Base-by-base conservation (phyloP, 2,329 filamentous ascomycete genomes). In the Simplicillium aogashimaense region DNA sequence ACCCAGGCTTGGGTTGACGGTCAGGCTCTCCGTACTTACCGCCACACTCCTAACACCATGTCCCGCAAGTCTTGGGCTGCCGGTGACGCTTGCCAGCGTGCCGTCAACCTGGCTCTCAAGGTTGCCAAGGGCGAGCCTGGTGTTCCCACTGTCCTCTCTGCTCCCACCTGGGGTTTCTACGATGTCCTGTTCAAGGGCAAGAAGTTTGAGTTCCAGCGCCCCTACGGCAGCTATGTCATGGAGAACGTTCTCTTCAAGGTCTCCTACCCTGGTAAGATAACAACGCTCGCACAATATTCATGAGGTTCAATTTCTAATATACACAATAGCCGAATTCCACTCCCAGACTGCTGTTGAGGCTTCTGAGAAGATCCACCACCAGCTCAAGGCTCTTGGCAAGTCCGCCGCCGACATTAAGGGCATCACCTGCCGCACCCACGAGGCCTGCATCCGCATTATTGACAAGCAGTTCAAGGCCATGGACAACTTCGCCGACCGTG, bases 201-300 rank as follows among this genome's bases (percentile, higher is more conserved):
- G 56, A 86, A 86, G 66, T 98, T 98, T 62, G 72, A 88, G 64
- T 98, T 95, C 76, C 90, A 97, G 74, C 81, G 92, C 47, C 80
- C 83, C 43, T 98, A 98, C 59, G 90, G 89, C 59, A 94, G 85
- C 73, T 98, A 98, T 65, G 92, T 98, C 51, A 98, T 98, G 92
- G 92, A 98, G 79, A 98, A 97, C 58, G 88, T 98, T 45, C 81
- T 98, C 48, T 98, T 98, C 83, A 98, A 98, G 78, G 92, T 98
- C 45, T 98, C 92, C 35, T 97, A 95, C 64, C 90, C 90, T 58
- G 85, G 85, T 87, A 71, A 61, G 75, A 61, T 36, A 29, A n/a
- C 29, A 13, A 20, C 15, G 30, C 30, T 12, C 30, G 11, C 30
- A 6, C 30, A 13, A 13, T 7, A 5, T n/a, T 12, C 11, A 32